Base-by-base conservation (phyloP, 495 filamentous ascomycete species). In the Aspergillus olivimuriae region DNA sequence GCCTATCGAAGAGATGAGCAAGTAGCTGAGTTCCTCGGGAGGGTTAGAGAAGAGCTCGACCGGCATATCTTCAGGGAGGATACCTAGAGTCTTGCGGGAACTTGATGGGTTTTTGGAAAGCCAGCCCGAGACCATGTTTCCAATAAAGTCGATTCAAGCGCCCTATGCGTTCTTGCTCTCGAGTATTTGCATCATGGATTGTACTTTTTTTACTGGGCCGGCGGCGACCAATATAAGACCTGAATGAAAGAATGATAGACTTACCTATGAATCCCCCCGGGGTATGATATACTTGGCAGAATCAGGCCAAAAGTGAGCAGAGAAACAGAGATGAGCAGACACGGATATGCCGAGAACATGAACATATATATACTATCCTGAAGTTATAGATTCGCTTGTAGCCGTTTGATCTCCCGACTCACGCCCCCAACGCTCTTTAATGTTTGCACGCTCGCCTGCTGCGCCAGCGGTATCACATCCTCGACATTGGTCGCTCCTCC, bases 361-460 rank as follows among this genome's bases (percentile, higher is more conserved):
- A n/a, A n/a, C n/a, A n/a, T n/a, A 33, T 31, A 42, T 21, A 32
- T 33, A 20, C 20, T 17, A 39, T 39, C 12, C 39, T 23, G 16
- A 24, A 4, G 5, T 12, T 24, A 15, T 12, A 4, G 14, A 1
- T n/a, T 18, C 7, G 34, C 21, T 4, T 44, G 44, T 18, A 63
- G 31, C 4, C 41, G 49, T 33, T 37, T 26, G 0, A 70, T 40
- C 12, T 66, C 58, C 15, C 51, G 45, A 53, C 74, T 90, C 4
- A 95, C 89, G 39, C 80, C 75, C 52, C 90, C 81, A 28, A 63
- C 63, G 52, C 81, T 86, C 58, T 71, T 81, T 49, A 97, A 61
- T 16, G 87, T 90, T 66, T 83, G 62, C 24, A 81, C 73, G 34
- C 87, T 88, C 6, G 84, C 91, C 60, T 75, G 74, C 65, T 96